phyloP scores from a whole-genome alignment of 441 rosid genomes.

The Omphalea diandra region DNA sequence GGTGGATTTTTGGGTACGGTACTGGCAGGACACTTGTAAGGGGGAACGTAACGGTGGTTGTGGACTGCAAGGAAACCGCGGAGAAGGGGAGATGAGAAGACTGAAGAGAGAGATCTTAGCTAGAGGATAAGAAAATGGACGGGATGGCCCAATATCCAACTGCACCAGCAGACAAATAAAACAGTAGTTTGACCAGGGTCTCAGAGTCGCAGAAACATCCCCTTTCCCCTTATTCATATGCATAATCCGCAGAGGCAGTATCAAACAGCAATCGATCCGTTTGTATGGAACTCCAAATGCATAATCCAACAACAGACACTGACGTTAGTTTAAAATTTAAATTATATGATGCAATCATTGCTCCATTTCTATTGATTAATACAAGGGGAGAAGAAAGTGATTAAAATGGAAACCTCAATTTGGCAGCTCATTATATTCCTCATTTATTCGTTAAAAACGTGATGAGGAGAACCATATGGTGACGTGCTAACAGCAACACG shows the following conservation, averaged over 20 bases:
- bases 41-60: constrained; percentile 19
- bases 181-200: background rate
- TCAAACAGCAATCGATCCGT: constrained; percentile 24
- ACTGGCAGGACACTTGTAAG: background rate
- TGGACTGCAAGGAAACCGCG: constrained; percentile 31
- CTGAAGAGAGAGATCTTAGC: background rate
- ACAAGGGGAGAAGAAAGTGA: too few species aligned
- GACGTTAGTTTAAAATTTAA: too few species aligned
- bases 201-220: constrained; percentile 1
- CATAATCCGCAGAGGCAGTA: constrained; percentile 34
- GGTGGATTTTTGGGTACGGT: background rate
- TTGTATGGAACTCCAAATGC: too few species aligned
- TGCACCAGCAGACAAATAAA: constrained; percentile 30
- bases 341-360: too few species aligned
- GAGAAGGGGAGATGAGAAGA: constrained; percentile 29
- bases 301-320: too few species aligned
- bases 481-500: constrained; percentile 15
- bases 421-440: background rate
- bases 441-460: background rate
- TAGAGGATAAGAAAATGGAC: constrained; percentile 1
- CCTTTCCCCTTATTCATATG: background rate
- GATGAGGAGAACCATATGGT: background rate
- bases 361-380: too few species aligned
- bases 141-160: constrained; percentile 21
- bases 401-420: too few species aligned